A percentile compares a stretch with the other conserved stretches of the same genome.
Evolutionary conservation across 2,329 filamentous ascomycete species (phyloP).

Genomic region (Trichoderma sp.): DNA sequence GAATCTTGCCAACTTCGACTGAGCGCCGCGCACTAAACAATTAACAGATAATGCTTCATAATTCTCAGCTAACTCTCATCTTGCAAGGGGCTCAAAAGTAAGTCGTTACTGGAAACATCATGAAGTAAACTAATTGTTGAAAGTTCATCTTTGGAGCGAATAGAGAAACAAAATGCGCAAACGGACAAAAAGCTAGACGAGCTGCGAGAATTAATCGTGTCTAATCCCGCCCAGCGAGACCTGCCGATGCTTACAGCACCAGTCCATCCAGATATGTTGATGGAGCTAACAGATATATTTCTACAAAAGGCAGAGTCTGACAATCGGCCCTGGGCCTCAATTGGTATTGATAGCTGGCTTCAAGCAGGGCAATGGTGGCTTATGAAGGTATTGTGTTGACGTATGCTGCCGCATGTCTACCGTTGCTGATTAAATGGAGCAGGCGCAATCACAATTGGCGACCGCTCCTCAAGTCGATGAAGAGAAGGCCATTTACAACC

Average conservation of each 20-base stretch:
- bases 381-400: neutral
- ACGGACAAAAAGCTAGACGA: neutral
- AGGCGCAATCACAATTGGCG: neutral
- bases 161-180: too few species aligned
- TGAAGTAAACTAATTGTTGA: too few species aligned
- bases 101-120: too few species aligned
- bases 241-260: neutral
- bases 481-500: neutral
- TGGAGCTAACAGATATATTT: neutral
- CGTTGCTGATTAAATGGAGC: neutral
- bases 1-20: neutral
- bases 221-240: too few species aligned
- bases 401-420: fast-evolving
- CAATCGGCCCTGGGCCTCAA: neutral
- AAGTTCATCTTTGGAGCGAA: too few species aligned
- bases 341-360: neutral
- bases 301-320: neutral
- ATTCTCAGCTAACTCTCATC: neutral
- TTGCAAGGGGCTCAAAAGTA: neutral
- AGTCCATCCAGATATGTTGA: neutral
- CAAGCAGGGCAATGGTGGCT: neutral
- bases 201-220: neutral
- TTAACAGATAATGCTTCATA: too few species aligned
- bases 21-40: neutral
- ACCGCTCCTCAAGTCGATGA: fast-evolving